phyloP scores from a whole-genome alignment of 225 moss, liverwort and hornwort genomes.

The Asterella californica region DNA sequence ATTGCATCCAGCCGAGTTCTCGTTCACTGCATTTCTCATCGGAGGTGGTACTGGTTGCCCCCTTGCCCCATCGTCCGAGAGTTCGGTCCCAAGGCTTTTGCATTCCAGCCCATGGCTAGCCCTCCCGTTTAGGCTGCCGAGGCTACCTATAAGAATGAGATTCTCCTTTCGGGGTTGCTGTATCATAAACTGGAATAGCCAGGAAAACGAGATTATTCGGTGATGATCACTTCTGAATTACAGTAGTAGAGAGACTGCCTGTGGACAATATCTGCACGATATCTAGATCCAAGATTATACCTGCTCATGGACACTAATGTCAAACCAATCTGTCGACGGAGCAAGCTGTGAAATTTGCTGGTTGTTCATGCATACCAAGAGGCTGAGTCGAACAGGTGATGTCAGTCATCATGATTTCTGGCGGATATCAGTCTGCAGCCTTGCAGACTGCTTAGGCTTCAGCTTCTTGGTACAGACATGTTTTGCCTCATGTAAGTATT shows the following conservation, averaged over 20 bases:
- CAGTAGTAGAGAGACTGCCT: too few species aligned
- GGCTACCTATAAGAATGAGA: background rate
- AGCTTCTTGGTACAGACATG: background rate
- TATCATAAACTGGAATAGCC: background rate
- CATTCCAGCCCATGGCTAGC: too few species aligned
- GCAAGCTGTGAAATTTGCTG: background rate
- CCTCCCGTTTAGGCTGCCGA: background rate
- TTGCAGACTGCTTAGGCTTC: slow-evolving; percentile 1
- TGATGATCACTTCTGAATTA: background rate
- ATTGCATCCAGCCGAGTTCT: too few species aligned
- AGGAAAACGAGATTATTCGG: background rate
- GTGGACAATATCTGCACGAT: too few species aligned
- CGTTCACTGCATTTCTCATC: too few species aligned
- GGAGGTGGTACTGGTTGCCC: too few species aligned
- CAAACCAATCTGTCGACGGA: too few species aligned
- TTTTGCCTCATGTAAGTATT: background rate
- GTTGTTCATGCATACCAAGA: background rate
- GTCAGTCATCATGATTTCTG: background rate
- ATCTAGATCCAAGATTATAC: background rate
- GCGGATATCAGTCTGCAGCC: background rate
- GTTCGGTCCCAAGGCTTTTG: too few species aligned
- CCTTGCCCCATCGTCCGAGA: too few species aligned
- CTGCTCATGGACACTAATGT: background rate
- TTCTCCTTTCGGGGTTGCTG: background rate
- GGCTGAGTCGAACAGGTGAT: background rate